These are phyloP conservation scores for Ophiosphaerella narmari DNA, from an alignment of 2,329 filamentous ascomycete species.

Conservation along the genomic window DNA sequence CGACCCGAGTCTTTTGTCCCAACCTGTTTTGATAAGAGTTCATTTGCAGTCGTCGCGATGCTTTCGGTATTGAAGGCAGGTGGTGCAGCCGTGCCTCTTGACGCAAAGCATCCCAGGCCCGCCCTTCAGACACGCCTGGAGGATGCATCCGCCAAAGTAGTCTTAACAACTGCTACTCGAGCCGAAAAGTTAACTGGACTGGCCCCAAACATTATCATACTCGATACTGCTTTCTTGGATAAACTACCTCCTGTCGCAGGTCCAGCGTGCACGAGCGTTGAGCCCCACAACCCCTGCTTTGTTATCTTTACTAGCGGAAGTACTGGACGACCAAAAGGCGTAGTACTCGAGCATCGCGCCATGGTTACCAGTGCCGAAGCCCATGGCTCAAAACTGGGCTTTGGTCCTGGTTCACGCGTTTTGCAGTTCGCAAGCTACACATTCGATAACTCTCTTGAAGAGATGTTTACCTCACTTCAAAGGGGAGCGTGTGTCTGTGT, in stretches of 20 bases:
- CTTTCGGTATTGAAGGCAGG: constrained; percentile 47
- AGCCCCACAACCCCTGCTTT: constrained; percentile 34
- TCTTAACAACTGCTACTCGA: constrained; percentile 45
- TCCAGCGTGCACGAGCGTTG: constrained; percentile 23
- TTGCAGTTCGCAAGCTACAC: constrained; percentile 55
- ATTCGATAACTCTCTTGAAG: constrained; percentile 61
- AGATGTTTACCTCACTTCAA: constrained; percentile 60
- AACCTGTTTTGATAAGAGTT: constrained; percentile 47
- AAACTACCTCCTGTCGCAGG: constrained; percentile 27
- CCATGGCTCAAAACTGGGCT: constrained; percentile 32
- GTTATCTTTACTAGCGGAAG: constrained; percentile 42
- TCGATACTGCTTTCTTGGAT: constrained; percentile 41
- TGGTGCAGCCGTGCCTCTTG: constrained; percentile 43
- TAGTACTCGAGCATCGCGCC: constrained; percentile 38
- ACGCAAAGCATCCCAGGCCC: constrained; percentile 40
- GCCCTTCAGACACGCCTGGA: constrained; percentile 46
- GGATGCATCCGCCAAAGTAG: constrained; percentile 48
- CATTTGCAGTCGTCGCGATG: constrained; percentile 43
- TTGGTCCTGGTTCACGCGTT: constrained; percentile 32
- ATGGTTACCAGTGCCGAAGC: constrained; percentile 39
- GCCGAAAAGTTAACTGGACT: constrained; percentile 48
- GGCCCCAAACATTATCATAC: constrained; percentile 46
- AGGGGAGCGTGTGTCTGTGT: constrained; percentile 59
- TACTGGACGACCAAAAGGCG: constrained; percentile 42
- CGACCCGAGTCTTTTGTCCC: constrained; percentile 41